Conservation (phyloP, 2,329 filamentous ascomycete species). For the Cytospora piceicola region DNA sequence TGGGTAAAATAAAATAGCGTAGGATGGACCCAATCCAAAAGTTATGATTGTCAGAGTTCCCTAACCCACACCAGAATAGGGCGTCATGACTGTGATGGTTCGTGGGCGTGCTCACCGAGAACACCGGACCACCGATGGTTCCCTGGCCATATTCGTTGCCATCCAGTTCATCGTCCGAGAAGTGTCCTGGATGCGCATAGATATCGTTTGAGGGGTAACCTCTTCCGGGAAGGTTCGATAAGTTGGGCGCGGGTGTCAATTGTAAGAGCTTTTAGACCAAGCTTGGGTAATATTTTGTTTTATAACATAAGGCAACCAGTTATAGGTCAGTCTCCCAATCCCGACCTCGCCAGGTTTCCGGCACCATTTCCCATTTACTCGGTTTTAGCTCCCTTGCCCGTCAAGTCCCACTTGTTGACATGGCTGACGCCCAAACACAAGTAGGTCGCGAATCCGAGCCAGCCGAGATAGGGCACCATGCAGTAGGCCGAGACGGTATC, state of each 20-base stretch:
- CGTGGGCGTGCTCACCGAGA: background rate
- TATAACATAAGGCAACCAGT: slow-evolving; percentile 22
- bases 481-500: slow-evolving; percentile 76
- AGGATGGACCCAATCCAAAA: background rate
- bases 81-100: background rate
- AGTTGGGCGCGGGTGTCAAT: slow-evolving; percentile 32
- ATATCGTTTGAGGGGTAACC: slow-evolving; percentile 30
- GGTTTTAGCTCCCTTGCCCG: slow-evolving; percentile 38
- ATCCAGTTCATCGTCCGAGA: slow-evolving; percentile 35
- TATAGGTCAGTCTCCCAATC: background rate
- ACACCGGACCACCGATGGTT: slow-evolving; percentile 27
- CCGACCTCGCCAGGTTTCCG: background rate
- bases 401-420: slow-evolving; percentile 70
- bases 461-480: slow-evolving; percentile 81
- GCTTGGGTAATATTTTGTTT: slow-evolving; percentile 37
- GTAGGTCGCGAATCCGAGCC: slow-evolving; percentile 88
- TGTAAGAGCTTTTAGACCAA: slow-evolving; percentile 38
- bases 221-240: slow-evolving; percentile 33
- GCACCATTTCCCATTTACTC: slow-evolving; percentile 23
- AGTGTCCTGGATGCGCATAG: slow-evolving; percentile 8
- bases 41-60: background rate
- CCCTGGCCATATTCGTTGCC: slow-evolving; percentile 29
- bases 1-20: background rate
- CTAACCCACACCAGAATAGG: background rate
- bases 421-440: slow-evolving; percentile 71